Evolutionary conservation across 495 filamentous ascomycete species (phyloP).

Genomic region (Jackrogersella multiformis): DNA sequence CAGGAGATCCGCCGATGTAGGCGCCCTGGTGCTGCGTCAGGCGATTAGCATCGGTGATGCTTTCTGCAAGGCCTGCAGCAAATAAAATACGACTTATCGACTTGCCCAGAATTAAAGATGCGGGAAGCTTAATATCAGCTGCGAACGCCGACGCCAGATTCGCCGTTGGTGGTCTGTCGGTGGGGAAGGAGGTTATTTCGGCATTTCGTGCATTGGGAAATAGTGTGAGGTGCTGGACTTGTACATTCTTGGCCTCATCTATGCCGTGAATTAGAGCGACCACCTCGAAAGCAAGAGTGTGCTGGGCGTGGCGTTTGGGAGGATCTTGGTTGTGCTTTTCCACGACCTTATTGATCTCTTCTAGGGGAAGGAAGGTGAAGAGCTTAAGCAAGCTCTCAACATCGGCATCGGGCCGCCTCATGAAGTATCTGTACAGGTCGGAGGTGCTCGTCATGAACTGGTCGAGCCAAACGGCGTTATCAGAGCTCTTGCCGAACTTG

Average conservation of each 20-base stretch:
- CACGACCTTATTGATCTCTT: conserved; percentile 71
- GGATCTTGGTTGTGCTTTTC: conserved; percentile 70
- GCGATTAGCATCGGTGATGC: conserved; percentile 71
- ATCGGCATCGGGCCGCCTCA: conserved; percentile 81
- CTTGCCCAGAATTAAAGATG: conserved; percentile 68
- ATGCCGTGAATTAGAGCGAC: conserved; percentile 79
- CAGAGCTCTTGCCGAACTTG: conserved; percentile 96
- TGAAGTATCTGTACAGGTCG: conserved; percentile 88
- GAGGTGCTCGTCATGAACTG: conserved; percentile 78
- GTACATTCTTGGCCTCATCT: conserved; percentile 63
- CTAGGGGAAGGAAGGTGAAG: conserved; percentile 85
- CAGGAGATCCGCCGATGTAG: conserved; percentile 71
- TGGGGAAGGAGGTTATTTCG: conserved; percentile 16
- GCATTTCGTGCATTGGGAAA: conserved; percentile 49
- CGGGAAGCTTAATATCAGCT: conserved; percentile 69
- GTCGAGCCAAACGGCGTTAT: conserved; percentile 95
- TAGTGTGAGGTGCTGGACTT: conserved; percentile 66
- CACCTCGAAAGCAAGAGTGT: conserved; percentile 81
- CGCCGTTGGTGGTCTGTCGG: not conserved
- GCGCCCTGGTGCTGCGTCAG: conserved; percentile 66
- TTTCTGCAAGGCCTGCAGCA: conserved; percentile 72
- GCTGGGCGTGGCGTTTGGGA: conserved; percentile 78
- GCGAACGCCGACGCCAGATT: conserved; percentile 41
- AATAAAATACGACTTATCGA: conserved; percentile 71
- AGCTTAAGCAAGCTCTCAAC: conserved; percentile 84